phyloP scores from a whole-genome alignment of 257 asterid genomes.

The Solanum appendiculatum region DNA sequence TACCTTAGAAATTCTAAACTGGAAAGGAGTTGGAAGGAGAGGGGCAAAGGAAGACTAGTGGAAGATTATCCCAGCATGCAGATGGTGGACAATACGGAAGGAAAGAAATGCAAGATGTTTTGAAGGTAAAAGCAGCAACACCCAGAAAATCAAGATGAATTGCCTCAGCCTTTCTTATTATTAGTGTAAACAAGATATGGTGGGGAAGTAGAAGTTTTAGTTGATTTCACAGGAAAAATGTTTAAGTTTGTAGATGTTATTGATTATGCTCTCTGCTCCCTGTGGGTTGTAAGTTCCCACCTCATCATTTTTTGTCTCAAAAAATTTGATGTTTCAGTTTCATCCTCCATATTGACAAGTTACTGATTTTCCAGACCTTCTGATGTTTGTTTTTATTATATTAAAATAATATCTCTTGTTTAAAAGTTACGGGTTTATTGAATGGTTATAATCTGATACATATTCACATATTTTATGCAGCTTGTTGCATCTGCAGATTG shows the following conservation, averaged over 20 bases:
- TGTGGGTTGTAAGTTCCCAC: background rate
- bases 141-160: background rate
- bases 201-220: background rate
- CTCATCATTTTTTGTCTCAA: background rate
- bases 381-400: background rate
- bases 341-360: background rate
- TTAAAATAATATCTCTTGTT: background rate
- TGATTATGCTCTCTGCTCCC: background rate
- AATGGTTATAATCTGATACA: background rate
- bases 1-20: background rate
- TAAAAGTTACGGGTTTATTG: background rate
- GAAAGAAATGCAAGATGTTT: background rate
- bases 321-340: background rate
- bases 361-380: background rate
- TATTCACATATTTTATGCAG: conserved; percentile 36
- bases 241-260: background rate
- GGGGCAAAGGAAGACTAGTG: background rate
- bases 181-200: background rate
- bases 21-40: background rate
- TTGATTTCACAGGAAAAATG: background rate
- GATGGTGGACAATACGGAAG: background rate
- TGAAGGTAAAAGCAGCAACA: background rate
- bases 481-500: conserved; percentile 97
- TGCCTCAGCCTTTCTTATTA: background rate
- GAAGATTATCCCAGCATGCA: background rate